phyloP scores from a whole-genome alignment of 257 asterid species.

The Salvia splendens region DNA sequence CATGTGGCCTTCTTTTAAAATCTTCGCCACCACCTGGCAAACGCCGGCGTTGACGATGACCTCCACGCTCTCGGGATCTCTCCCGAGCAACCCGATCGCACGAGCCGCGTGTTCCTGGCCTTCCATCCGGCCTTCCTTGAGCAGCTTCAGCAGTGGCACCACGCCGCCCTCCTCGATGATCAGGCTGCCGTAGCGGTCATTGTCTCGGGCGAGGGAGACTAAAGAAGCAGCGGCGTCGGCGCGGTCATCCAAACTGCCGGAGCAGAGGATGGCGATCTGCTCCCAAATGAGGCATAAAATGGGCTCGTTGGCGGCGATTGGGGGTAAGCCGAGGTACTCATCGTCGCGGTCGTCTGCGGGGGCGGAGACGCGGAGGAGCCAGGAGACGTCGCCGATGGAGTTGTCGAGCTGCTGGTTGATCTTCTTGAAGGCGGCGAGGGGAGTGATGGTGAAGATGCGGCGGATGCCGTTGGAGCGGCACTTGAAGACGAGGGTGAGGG shows the following conservation, averaged over 20 bases:
- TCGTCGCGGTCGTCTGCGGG: constrained; percentile 70
- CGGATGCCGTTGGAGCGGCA: constrained; percentile 64
- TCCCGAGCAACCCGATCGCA: constrained; percentile 71
- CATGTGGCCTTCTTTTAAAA: constrained; percentile 84
- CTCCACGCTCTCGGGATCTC: constrained; percentile 80
- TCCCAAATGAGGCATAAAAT: constrained; percentile 77
- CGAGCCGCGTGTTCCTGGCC: constrained; percentile 75
- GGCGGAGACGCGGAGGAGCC: constrained; percentile 77
- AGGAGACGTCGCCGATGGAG: constrained; percentile 70
- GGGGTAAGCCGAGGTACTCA: constrained; percentile 65
- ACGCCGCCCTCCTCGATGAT: constrained; percentile 90
- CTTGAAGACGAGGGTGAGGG: constrained; percentile 57
- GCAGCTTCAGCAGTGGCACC: constrained; percentile 61
- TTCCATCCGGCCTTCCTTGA: constrained; percentile 70
- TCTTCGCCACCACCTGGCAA: constrained; percentile 72
- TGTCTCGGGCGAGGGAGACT: constrained; percentile 69
- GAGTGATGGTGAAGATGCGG: constrained; percentile 67
- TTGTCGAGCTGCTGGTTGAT: constrained; percentile 65
- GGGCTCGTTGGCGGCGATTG: constrained; percentile 80
- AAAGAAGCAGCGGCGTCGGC: constrained; percentile 67
- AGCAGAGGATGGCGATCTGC: constrained; percentile 60
- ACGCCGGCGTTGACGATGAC: constrained; percentile 72
- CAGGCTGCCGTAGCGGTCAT: constrained; percentile 66
- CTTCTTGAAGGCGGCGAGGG: constrained; percentile 54
- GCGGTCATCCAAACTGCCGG: constrained; percentile 59